Conservation (phyloP, 2,329 filamentous ascomycete genomes). For the Aspergillus melleus region DNA sequence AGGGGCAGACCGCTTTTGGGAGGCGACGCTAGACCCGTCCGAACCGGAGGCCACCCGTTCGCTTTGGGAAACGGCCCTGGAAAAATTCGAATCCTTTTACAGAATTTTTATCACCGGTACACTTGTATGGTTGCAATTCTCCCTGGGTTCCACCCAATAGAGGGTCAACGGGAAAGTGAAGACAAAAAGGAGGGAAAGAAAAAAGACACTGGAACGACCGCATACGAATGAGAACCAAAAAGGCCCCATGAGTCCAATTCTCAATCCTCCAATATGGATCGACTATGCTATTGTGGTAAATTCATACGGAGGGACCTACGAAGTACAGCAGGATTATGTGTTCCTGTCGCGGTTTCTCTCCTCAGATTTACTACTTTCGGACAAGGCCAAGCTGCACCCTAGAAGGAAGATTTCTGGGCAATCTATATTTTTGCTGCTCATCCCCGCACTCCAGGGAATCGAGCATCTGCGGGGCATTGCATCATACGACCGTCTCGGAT, state of each 20-base stretch:
- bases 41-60: constrained; percentile 8
- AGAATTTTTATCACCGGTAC: constrained; percentile 5
- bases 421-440: background rate
- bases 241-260: background rate
- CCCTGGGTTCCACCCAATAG: background rate
- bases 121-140: constrained; percentile 5
- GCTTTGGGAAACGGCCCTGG: constrained; percentile 7
- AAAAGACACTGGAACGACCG: background rate
- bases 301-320: background rate
- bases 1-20: constrained; percentile 9
- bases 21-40: constrained; percentile 11
- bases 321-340: background rate
- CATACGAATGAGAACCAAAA: background rate
- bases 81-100: constrained; percentile 9
- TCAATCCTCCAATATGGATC: background rate
- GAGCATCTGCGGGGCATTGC: constrained; percentile 22
- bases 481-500: constrained; percentile 11
- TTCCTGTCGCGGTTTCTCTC: background rate
- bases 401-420: background rate
- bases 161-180: background rate
- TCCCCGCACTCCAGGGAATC: constrained; percentile 30
- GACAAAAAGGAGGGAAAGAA: background rate
- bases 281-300: background rate
- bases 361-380: background rate
- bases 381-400: background rate